Evolutionary conservation across 192 early-diverging fungal species (phyloP), one percentile per base, ranked within the genome.

Genomic region (Dispira simplex): DNA sequence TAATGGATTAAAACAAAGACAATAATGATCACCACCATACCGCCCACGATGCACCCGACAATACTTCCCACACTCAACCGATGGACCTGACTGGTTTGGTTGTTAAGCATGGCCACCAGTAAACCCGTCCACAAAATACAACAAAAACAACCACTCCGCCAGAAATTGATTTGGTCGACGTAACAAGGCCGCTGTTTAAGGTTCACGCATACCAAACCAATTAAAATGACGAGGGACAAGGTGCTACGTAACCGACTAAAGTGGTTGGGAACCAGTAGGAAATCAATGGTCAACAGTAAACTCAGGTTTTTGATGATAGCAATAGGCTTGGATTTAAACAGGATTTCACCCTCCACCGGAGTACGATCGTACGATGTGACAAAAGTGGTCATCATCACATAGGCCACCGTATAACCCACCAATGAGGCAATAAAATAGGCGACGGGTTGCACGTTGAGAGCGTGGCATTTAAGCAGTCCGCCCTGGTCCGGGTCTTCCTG

Each of bases 291-390:
- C 28, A 86, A 65, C 9, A 89, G 67, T 56, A 89, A 68, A 63
- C 80, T 78, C 67, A 84, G 77, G 66, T 88, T 86, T 65, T 88
- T 88, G 60, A 84, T 77, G 45, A 87, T 83, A 5, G 84, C 87
- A n/a, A 85, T 77, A 44, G 80, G 77, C 53, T 81, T 81, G n/a
- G 85, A 81, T 55, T 77, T 79, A 71, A 83, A 89, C 57, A 82
- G 80, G 46, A 86, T 87, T 71, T 89, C 87, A 54, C 82, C 83
- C 18, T 81, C 71, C 9, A 71, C 70, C 0, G 87, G 87, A 23
- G 81, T 79, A 9, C 83, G 77, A 51, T 89, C 87, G 62, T 84
- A 82, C 0, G 83, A 84, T 3, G 87, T 85, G 21, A 89, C 67
- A 70, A 89, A 87, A 10, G 82, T 70, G 12, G 84, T 85, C 58